Base-by-base conservation (phyloP, 805 yeast genomes). In the Lipomyces kockii region DNA sequence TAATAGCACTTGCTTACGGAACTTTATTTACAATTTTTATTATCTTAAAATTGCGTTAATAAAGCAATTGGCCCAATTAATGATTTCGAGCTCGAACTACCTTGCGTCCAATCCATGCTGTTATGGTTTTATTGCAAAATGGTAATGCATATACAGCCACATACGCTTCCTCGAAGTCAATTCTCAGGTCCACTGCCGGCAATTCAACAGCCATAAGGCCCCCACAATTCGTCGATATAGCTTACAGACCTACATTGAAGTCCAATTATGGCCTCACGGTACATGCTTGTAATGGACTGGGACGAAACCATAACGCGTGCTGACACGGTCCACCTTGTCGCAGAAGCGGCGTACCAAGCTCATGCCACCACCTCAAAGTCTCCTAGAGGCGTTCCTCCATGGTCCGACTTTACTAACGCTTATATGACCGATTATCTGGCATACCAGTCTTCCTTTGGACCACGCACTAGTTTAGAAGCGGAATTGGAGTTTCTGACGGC, bases 271-370 rank as follows among this genome's bases (percentile, higher is more conserved):
- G 20, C 49, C 22, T 43, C 49, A 17, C 20, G 14, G 49, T 43
- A 43, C 9, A 43, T 43, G 7, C 49, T 43, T 8, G 3, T 43
- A 43, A 43, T 43, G 49, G 75, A 72, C 56, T 72, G 73, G 66
- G 75, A 72, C 55, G 75, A 72, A 32, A 72, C 75, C 2, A 56
- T 72, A 8, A 72, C 75, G 17, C 58, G 20, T 43, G 12, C 22
- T 7, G 75, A 71, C 46, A 72, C 73, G 7, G 56, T 72, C 56
- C 34, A 55, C 14, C 58, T 66, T 1, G 65, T 73, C 3, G 74
- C 72, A 3, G 63, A 60, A 8, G 73, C 71, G 6, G 75, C 66
- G 14, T 72, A 72, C 56, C 39, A 14, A 4, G 59, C 39, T 12
- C 39, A 62, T 12, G 32, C 25, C 34, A 25, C 20, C 1, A 17